Evolutionary conservation across 2,329 filamentous ascomycete species (phyloP).

Genomic region (Colletotrichum tropicicola): DNA sequence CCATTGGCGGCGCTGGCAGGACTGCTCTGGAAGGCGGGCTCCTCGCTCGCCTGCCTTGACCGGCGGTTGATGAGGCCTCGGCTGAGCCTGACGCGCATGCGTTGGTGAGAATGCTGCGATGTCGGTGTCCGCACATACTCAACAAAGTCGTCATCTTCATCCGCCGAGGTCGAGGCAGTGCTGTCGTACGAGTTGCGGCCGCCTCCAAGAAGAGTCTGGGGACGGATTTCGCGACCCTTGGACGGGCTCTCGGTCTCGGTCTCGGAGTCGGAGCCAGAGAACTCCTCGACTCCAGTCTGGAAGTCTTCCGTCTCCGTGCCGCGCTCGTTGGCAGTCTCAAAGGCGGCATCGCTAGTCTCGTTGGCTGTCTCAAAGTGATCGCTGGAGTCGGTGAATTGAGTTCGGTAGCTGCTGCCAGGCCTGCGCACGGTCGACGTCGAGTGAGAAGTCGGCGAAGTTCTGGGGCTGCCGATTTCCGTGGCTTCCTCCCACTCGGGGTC

Average conservation of each 20-base stretch:
- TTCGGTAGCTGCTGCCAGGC: conserved; percentile 26
- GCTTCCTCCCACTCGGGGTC: conserved; percentile 94
- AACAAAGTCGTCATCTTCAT: conserved; percentile 66
- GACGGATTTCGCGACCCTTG: conserved; percentile 52
- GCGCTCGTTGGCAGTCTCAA: conserved; percentile 79
- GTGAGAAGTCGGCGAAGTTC: conserved; percentile 46
- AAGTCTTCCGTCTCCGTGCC: conserved; percentile 93
- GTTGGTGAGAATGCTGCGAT: conserved; percentile 67
- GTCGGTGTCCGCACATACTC: conserved; percentile 68
- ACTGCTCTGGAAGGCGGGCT: conserved; percentile 65
- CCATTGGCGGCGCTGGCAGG: conserved; percentile 64
- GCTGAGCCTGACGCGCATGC: conserved; percentile 76
- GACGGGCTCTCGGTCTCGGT: conserved; percentile 83
- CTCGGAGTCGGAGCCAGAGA: conserved; percentile 74
- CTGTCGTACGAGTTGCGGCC: conserved; percentile 80
- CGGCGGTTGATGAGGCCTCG: conserved; percentile 68
- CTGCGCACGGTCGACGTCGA: conserved; percentile 40
- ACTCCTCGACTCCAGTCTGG: conserved; percentile 88
- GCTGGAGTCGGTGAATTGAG: conserved; percentile 57
- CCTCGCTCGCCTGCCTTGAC: conserved; percentile 69
- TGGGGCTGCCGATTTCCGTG: conserved; percentile 59
- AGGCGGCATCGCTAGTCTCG: conserved; percentile 74
- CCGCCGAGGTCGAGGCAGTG: conserved; percentile 87
- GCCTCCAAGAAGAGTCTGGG: conserved; percentile 51
- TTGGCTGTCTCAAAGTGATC: conserved; percentile 85